These are phyloP conservation scores for Penicillium canariense DNA, from an alignment of 495 filamentous ascomycete genomes.

Conservation along the genomic window DNA sequence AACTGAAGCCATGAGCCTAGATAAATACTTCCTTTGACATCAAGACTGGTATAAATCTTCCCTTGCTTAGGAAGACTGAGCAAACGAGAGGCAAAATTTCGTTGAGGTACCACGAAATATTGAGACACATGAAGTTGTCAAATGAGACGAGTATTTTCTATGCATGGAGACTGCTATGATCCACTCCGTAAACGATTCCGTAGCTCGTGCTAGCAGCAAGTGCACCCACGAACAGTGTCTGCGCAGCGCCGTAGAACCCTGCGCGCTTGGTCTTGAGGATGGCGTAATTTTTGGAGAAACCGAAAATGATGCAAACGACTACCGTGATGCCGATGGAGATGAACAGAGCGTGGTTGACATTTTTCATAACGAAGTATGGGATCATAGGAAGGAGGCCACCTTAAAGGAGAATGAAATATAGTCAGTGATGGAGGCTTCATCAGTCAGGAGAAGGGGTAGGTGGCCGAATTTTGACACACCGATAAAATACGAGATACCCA, in stretches of 20 bases:
- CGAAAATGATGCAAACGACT: slow-evolving; percentile 52
- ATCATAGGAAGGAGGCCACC: slow-evolving; percentile 57
- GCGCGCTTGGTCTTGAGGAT: slow-evolving; percentile 34
- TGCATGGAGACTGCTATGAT: slow-evolving; percentile 14
- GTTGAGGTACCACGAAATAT: too few species aligned
- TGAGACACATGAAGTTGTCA: too few species aligned
- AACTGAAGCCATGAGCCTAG: too few species aligned
- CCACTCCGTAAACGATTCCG: slow-evolving; percentile 34
- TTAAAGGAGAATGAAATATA: neutral
- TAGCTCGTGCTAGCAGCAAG: slow-evolving; percentile 46
- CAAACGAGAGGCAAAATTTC: too few species aligned
- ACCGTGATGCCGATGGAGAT: slow-evolving; percentile 50
- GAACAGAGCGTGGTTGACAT: slow-evolving; percentile 45
- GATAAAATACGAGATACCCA: slow-evolving; percentile 54
- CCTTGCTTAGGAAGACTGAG: too few species aligned
- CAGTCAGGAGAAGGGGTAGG: neutral
- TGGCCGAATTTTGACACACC: slow-evolving; percentile 22
- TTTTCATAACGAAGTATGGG: slow-evolving; percentile 51
- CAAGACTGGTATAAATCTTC: too few species aligned
- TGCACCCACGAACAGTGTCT: slow-evolving; percentile 41
- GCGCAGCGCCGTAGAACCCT: slow-evolving; percentile 37
- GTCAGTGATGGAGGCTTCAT: neutral
- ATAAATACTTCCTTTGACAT: too few species aligned
- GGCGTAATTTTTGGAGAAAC: slow-evolving; percentile 49
- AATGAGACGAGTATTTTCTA: too few species aligned